Evolutionary conservation across 106 monocot genomes (phyloP).

Genomic region (Vanilla planifolia): DNA sequence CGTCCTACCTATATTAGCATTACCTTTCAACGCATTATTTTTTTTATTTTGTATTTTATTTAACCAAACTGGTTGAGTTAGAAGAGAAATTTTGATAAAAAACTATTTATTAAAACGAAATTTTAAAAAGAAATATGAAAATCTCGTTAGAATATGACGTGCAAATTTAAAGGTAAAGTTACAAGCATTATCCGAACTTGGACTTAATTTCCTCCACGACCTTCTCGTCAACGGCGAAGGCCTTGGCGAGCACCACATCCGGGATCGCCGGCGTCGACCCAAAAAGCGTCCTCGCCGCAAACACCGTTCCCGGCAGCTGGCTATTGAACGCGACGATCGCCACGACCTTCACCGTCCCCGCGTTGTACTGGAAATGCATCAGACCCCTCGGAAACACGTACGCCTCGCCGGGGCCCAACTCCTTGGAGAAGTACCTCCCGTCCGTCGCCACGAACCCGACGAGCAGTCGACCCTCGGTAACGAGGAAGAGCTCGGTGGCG

Average conservation of each 20-base stretch:
- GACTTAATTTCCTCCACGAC: conserved; percentile 15
- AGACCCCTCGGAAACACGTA: conserved; percentile 23
- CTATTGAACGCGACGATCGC: conserved; percentile 18
- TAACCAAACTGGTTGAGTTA: no score
- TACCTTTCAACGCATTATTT: no score
- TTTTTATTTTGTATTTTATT: no score
- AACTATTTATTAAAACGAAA: no score
- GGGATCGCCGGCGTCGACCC: conserved; percentile 28
- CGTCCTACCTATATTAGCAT: no score
- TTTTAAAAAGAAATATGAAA: no score
- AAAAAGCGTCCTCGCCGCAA: conserved; percentile 20
- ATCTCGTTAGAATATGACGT: no score
- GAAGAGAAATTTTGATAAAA: no score
- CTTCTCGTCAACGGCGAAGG: conserved; percentile 23
- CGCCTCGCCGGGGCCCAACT: conserved; percentile 17
- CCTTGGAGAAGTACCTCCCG: conserved; percentile 15
- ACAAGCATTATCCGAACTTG: conserved; percentile 17
- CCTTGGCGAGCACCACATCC: conserved; percentile 21
- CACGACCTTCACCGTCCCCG: conserved; percentile 13
- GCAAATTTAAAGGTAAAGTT: no score
- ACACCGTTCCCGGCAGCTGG: conserved; percentile 27
- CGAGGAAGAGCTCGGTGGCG: conserved; percentile 24
- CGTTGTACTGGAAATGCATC: conserved; percentile 23
- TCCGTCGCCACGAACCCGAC: conserved; percentile 14
- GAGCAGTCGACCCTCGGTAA: conserved; percentile 7